Evolutionary conservation across 306 rosid genomes (phyloP), one percentile per base, ranked within the genome.

Genomic region (Malus fusca): DNA sequence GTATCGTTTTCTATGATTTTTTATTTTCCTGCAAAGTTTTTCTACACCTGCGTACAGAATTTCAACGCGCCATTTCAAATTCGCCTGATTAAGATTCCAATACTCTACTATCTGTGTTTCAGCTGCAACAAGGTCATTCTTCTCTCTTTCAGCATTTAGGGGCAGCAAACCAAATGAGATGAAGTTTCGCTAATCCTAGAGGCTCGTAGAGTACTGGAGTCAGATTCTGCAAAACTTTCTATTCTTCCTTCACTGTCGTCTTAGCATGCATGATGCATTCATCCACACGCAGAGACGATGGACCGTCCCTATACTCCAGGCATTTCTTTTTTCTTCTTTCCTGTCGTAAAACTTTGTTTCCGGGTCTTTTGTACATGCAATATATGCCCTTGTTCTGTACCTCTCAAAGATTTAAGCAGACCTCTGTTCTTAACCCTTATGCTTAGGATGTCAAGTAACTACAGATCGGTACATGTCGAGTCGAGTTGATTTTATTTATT

Each of bases 61-160:
- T 14, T 14, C 14, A 10, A 35, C 11, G 6, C 15, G n/a, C 64
- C 72, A n/a, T 12, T 51, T 15, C 42, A 10, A 53, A 2, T 42
- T 66, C 8, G 30, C 33, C 8, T 13, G 3, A 42, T 48, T 61
- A 61, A 74, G 69, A 61, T 74, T 74, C 70, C 70, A 44, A 74
- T 63, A 44, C 46, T 63, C 23, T 53, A 26, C 15, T 51, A 12
- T 81, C 71, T 81, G 69, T 84, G 84, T 90, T 83, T 76, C 92
- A 90, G 98, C 55, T 5, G 55, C 85, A 60, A 78, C 96, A 78
- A 92, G 97, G 82, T 92, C 98, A 80, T 95, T 95, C 96, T 95
- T 95, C 86, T 95, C 98, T 71, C 97, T 95, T 85, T 92, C 98
- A 44, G 98, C 98, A 8, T 95, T 95, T 82, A 88, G 98, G 86